Evolutionary conservation across 1,284 basidiomycete species (phyloP).

Genomic region (Tausonia pullulans): DNA sequence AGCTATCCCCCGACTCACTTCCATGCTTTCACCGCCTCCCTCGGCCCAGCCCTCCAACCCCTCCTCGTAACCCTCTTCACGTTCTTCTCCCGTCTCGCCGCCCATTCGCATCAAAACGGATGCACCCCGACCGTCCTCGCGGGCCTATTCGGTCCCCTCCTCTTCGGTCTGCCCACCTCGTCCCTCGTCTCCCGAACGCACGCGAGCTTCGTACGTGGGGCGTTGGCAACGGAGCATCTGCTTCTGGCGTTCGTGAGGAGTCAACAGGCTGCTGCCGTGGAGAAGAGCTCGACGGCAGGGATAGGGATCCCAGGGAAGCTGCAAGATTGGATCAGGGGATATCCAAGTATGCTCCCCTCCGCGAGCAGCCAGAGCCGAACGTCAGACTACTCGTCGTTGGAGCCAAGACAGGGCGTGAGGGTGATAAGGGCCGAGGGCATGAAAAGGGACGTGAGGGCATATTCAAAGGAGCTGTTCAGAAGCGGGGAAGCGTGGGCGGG

Average conservation of each 20-base stretch:
- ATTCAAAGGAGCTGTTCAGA: slow-evolving; percentile 65
- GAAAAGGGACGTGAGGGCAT: slow-evolving; percentile 65
- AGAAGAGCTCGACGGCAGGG: no score
- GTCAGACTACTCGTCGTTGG: no score
- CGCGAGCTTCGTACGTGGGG: slow-evolving; percentile 62
- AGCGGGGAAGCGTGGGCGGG: slow-evolving; percentile 58
- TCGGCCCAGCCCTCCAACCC: slow-evolving; percentile 46
- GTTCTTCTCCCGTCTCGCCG: slow-evolving; percentile 64
- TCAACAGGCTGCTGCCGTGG: no score
- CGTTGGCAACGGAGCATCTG: slow-evolving; percentile 76
- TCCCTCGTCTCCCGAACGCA: slow-evolving; percentile 63
- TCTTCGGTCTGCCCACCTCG: slow-evolving; percentile 51
- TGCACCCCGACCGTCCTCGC: slow-evolving; percentile 65
- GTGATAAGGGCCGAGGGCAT: slow-evolving; percentile 60
- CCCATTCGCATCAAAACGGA: slow-evolving; percentile 38
- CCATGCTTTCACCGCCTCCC: slow-evolving; percentile 44
- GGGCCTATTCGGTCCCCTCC: slow-evolving; percentile 39
- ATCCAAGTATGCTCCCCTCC: slow-evolving; percentile 51
- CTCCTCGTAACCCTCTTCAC: slow-evolving; percentile 57
- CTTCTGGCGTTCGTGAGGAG: slow-evolving; percentile 58
- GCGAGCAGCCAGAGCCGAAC: no score
- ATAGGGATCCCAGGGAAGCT: slow-evolving; percentile 47
- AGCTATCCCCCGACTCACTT: slow-evolving; percentile 61
- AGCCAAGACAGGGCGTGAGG: slow-evolving; percentile 49
- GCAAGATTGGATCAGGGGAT: slow-evolving; percentile 75